A percentile compares a stretch with the other conserved stretches of the same genome.
Evolutionary conservation across 2,329 filamentous ascomycete genomes (phyloP).

Genomic region (Neonectria sp.): DNA sequence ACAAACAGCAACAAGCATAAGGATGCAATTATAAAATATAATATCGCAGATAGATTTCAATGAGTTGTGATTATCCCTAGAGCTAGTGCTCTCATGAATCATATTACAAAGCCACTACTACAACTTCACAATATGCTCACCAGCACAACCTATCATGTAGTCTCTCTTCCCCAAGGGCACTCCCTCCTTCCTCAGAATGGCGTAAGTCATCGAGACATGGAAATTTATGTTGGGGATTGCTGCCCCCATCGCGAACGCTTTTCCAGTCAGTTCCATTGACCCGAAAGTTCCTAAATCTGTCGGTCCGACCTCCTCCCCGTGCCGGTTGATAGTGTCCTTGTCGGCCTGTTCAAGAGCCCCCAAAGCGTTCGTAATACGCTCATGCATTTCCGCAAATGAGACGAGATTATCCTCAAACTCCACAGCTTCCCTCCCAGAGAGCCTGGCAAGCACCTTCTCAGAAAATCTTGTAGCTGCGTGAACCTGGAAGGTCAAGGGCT

Average conservation of each 20-base stretch:
- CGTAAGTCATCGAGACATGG: constrained; percentile 71
- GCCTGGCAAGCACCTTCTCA: constrained; percentile 47
- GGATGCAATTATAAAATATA: too few relatives aligned
- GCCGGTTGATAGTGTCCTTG: constrained; percentile 48
- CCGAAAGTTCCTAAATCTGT: constrained; percentile 40
- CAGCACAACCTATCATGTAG: constrained; percentile 45
- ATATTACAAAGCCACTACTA: too few relatives aligned
- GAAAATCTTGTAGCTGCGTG: constrained; percentile 47
- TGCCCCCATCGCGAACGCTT: constrained; percentile 61
- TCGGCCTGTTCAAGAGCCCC: constrained; percentile 49
- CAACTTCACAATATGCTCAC: too few relatives aligned
- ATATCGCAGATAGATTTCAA: too few relatives aligned
- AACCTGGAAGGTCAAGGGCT: constrained; percentile 54
- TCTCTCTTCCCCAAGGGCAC: constrained; percentile 73
- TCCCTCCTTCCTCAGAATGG: constrained; percentile 69
- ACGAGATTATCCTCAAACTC: constrained; percentile 46
- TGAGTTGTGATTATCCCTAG: too few relatives aligned
- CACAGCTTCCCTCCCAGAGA: constrained; percentile 46
- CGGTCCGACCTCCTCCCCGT: constrained; percentile 44
- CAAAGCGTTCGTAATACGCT: constrained; percentile 47
- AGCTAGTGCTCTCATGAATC: too few relatives aligned
- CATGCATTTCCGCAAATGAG: constrained; percentile 51
- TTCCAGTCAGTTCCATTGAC: constrained; percentile 41
- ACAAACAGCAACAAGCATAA: too few relatives aligned
- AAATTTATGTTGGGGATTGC: constrained; percentile 73